phyloP scores from a whole-genome alignment of 495 filamentous ascomycete species.

The Penicillium dipodomyicola region DNA sequence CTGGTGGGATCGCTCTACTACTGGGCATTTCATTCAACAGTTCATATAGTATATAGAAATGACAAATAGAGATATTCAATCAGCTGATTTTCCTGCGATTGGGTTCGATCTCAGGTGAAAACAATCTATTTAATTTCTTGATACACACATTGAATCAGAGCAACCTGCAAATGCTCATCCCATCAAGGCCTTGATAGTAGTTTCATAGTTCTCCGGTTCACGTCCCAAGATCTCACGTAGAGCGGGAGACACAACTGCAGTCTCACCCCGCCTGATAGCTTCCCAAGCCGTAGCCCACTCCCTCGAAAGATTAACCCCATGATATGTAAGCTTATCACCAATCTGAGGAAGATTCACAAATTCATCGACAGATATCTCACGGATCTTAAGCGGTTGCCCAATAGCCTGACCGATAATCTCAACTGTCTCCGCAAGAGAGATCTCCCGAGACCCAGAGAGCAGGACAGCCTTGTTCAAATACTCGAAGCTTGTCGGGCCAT shows the following conservation, averaged over 20 bases:
- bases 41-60: not conserved
- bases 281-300: constrained; percentile 45
- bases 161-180: not conserved
- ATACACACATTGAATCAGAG: not conserved
- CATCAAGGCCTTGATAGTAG: constrained; percentile 23
- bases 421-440: constrained; percentile 41
- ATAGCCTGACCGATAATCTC: constrained; percentile 32
- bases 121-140: not conserved
- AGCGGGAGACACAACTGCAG: constrained; percentile 32
- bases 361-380: constrained; percentile 41
- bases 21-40: not conserved
- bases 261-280: constrained; percentile 43
- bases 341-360: constrained; percentile 37
- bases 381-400: constrained; percentile 31
- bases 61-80: not conserved
- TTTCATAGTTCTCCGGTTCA: constrained; percentile 37
- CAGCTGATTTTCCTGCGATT: not conserved
- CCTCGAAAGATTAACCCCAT: constrained; percentile 25
- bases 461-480: constrained; percentile 39
- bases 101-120: not conserved
- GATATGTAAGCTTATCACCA: constrained; percentile 30
- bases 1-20: not conserved
- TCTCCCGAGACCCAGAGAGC: constrained; percentile 39
- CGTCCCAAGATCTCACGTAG: constrained; percentile 40
- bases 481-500: constrained; percentile 19